Percentiles rank a stretch among this genome's conserved stretches.
Evolutionary conservation across 345 rosid species (phyloP).

Genomic region (Populus ilicifolia): DNA sequence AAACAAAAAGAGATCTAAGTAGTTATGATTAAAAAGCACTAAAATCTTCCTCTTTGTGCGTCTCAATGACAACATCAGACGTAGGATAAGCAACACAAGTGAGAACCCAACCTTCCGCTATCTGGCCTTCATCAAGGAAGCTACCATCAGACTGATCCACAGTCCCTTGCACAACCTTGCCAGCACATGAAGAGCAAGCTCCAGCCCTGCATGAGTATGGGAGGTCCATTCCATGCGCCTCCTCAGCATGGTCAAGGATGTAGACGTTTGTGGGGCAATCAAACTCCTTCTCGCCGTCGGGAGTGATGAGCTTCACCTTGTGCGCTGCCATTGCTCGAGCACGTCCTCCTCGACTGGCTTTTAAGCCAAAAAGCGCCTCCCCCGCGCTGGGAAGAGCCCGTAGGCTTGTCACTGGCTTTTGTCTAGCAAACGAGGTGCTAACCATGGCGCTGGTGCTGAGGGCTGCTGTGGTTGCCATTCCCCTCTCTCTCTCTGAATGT

Average conservation of each 20-base stretch:
- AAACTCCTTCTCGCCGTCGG: constrained; percentile 50
- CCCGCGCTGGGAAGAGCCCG: constrained; percentile 41
- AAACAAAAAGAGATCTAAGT: not conserved
- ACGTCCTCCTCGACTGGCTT: constrained; percentile 44
- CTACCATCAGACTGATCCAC: constrained; percentile 81
- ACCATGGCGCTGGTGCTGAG: constrained; percentile 52
- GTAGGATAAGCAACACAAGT: constrained; percentile 74
- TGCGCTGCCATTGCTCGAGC: constrained; percentile 56
- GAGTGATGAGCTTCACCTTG: constrained; percentile 80
- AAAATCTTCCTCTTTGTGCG: constrained; percentile 92
- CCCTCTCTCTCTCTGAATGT: not conserved
- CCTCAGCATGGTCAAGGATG: constrained; percentile 74
- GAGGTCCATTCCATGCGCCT: constrained; percentile 53
- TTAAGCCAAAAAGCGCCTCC: constrained; percentile 61
- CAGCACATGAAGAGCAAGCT: constrained; percentile 85
- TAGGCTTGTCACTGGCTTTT: constrained; percentile 38
- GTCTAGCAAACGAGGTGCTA: constrained; percentile 58
- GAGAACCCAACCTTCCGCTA: constrained; percentile 59
- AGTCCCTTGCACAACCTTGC: constrained; percentile 42
- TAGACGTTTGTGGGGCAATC: constrained; percentile 56
- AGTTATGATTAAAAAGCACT: constrained; percentile 11
- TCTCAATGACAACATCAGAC: constrained; percentile 55
- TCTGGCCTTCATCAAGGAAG: constrained; percentile 84
- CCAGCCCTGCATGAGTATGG: constrained; percentile 99
- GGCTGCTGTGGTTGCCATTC: constrained; percentile 52